A percentile compares a stretch with the other conserved stretches of the same genome.
phyloP scores from a whole-genome alignment of 805 yeast genomes.

The Candida caryicola region DNA sequence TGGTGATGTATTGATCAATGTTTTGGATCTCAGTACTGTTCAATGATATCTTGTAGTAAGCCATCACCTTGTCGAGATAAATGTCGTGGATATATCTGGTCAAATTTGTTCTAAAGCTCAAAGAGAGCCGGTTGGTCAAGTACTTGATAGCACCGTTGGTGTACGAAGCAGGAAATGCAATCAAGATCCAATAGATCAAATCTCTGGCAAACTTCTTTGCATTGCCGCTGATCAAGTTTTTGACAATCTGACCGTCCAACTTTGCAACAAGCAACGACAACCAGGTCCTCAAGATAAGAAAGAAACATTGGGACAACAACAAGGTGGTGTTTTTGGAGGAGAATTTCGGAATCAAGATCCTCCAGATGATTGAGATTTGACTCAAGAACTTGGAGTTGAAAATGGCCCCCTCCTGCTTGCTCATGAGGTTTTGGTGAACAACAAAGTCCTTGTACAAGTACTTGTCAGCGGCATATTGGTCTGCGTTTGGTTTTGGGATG shows the following conservation, averaged over 20 bases:
- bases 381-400: slow-evolving; percentile 64
- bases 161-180: slow-evolving; percentile 91
- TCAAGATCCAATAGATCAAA: slow-evolving; percentile 78
- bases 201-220: slow-evolving; percentile 74
- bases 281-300: slow-evolving; percentile 81
- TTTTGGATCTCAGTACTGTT: slow-evolving; percentile 56
- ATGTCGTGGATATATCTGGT: slow-evolving; percentile 87
- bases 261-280: slow-evolving; percentile 80
- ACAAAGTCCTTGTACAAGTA: slow-evolving; percentile 48
- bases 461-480: slow-evolving; percentile 54
- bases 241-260: slow-evolving; percentile 88
- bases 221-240: slow-evolving; percentile 79
- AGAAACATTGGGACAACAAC: slow-evolving; percentile 66
- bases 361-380: slow-evolving; percentile 74
- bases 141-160: slow-evolving; percentile 87
- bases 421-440: slow-evolving; percentile 27
- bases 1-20: slow-evolving; percentile 83
- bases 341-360: slow-evolving; percentile 74
- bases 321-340: slow-evolving; percentile 65
- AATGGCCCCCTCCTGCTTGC: slow-evolving; percentile 26
- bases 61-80: slow-evolving; percentile 76
- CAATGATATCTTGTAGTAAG: slow-evolving; percentile 76
- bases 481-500: slow-evolving; percentile 47
- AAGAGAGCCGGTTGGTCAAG: slow-evolving; percentile 69
- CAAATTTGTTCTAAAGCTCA: slow-evolving; percentile 80